phyloP scores from a whole-genome alignment of 768 basidiomycete species.

The Tylopilus sp. region DNA sequence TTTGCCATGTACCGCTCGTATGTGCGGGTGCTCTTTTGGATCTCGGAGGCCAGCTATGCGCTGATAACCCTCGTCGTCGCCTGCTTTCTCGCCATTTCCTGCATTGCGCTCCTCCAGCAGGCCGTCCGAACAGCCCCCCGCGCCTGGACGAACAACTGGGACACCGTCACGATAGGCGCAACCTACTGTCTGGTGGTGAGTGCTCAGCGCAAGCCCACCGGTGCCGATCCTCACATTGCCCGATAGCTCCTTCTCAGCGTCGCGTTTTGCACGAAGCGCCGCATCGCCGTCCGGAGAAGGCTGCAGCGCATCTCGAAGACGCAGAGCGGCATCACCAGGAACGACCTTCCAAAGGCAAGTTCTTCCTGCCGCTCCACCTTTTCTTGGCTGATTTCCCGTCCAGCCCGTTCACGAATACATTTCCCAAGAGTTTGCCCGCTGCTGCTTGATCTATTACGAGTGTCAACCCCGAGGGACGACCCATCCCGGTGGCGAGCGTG shows the following conservation, averaged over 20 bases:
- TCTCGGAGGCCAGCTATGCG: slow-evolving; percentile 53
- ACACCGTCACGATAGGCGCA: slow-evolving; percentile 65
- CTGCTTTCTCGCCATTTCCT: slow-evolving; percentile 60
- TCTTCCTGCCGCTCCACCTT: neutral
- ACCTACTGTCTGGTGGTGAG: slow-evolving; percentile 69
- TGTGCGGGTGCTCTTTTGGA: slow-evolving; percentile 43
- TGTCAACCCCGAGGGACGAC: slow-evolving; percentile 62
- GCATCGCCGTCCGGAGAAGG: slow-evolving; percentile 60
- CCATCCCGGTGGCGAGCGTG: slow-evolving; percentile 68
- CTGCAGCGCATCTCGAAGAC: slow-evolving; percentile 67
- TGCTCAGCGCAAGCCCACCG: slow-evolving; percentile 8
- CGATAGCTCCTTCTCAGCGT: slow-evolving; percentile 54
- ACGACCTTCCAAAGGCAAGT: slow-evolving; percentile 59
- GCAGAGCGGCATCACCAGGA: slow-evolving; percentile 46
- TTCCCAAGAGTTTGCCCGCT: slow-evolving; percentile 70
- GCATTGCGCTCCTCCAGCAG: slow-evolving; percentile 63
- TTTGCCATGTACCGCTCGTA: slow-evolving; percentile 28
- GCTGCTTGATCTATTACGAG: slow-evolving; percentile 68
- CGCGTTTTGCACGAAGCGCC: slow-evolving; percentile 62
- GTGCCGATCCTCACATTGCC: neutral
- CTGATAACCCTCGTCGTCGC: slow-evolving; percentile 48
- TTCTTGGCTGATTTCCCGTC: neutral
- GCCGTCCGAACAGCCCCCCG: slow-evolving; percentile 63
- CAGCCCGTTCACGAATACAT: slow-evolving; percentile 68
- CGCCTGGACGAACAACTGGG: slow-evolving; percentile 60